phyloP scores from a whole-genome alignment of 352 stramenopile species.

The Pilasporangium apinafurcum region DNA sequence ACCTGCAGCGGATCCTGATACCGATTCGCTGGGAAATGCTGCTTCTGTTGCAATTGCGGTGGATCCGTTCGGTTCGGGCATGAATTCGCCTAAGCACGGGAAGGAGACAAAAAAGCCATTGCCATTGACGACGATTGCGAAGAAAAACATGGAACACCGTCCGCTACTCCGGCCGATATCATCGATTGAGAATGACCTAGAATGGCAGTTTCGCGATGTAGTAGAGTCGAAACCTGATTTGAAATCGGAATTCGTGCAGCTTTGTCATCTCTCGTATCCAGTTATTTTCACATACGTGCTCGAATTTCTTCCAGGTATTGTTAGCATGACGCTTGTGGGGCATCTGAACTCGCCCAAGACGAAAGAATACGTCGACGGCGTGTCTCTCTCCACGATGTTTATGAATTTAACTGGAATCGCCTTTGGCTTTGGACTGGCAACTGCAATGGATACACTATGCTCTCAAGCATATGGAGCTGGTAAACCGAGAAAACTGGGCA shows the following conservation, averaged over 20 bases:
- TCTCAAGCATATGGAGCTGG: constrained; percentile 77
- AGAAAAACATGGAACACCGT: constrained; percentile 21
- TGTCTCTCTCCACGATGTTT: constrained; percentile 66
- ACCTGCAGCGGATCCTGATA: constrained; percentile 36
- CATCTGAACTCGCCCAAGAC: constrained; percentile 61
- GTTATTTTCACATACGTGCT: constrained; percentile 72
- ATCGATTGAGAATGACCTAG: constrained; percentile 17
- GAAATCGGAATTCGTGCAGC: constrained; percentile 26
- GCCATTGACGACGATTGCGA: constrained; percentile 9
- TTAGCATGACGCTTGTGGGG: constrained; percentile 62
- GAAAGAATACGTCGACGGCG: constrained; percentile 69
- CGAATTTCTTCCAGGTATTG: constrained; percentile 61
- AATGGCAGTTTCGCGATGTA: constrained; percentile 13
- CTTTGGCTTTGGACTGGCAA: constrained; percentile 72
- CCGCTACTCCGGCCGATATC: constrained; percentile 27
- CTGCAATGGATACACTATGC: constrained; percentile 86
- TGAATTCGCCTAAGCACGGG: neutral
- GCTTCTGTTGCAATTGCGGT: constrained; percentile 28
- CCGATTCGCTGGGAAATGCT: constrained; percentile 22
- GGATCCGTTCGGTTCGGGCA: constrained; percentile 4
- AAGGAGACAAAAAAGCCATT: constrained; percentile 6
- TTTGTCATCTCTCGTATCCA: constrained; percentile 39
- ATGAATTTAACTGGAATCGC: constrained; percentile 80
- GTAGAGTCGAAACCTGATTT: constrained; percentile 13
- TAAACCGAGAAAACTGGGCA: constrained; percentile 63